A percentile compares a stretch with the other conserved stretches of the same genome.
Evolutionary conservation across 495 filamentous ascomycete genomes (phyloP).

Genomic region (Cairneyella variabilis): DNA sequence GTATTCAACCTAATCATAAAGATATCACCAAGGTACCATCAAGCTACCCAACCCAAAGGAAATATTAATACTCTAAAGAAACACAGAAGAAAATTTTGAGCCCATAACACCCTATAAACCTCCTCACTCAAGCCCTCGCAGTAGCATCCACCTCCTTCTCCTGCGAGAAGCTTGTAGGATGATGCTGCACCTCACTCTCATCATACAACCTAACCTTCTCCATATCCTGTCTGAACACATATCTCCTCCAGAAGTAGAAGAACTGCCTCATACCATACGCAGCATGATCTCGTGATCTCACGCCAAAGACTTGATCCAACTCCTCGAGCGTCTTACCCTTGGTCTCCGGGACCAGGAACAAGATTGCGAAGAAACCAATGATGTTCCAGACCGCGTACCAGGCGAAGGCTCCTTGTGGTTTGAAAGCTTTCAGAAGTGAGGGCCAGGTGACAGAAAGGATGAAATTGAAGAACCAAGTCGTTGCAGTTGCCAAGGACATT

Average conservation of each 20-base stretch:
- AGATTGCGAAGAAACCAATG: slow-evolving; percentile 64
- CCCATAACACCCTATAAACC: not conserved
- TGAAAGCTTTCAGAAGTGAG: slow-evolving; percentile 54
- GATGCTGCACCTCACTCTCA: slow-evolving; percentile 13
- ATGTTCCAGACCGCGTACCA: slow-evolving; percentile 69
- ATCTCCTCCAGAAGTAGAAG: slow-evolving; percentile 16
- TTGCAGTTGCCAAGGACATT: slow-evolving; percentile 73
- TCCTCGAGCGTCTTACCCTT: slow-evolving; percentile 75
- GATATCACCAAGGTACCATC: too few species aligned
- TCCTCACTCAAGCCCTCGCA: slow-evolving; percentile 7
- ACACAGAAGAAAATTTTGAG: too few species aligned
- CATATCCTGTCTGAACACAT: slow-evolving; percentile 11
- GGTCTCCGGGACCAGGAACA: slow-evolving; percentile 74
- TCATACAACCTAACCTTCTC: slow-evolving; percentile 14
- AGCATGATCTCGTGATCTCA: slow-evolving; percentile 42
- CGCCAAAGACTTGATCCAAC: slow-evolving; percentile 53
- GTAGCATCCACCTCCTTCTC: slow-evolving; percentile 9
- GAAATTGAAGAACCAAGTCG: slow-evolving; percentile 66
- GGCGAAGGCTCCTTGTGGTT: slow-evolving; percentile 41
- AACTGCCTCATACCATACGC: slow-evolving; percentile 19
- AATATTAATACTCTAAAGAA: too few species aligned
- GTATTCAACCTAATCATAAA: too few species aligned
- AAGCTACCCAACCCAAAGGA: too few species aligned
- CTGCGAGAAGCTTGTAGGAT: slow-evolving; percentile 1
- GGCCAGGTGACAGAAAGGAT: slow-evolving; percentile 69